phyloP scores from a whole-genome alignment of 2,329 filamentous ascomycete genomes.

The Endoconidiophora laricicola region DNA sequence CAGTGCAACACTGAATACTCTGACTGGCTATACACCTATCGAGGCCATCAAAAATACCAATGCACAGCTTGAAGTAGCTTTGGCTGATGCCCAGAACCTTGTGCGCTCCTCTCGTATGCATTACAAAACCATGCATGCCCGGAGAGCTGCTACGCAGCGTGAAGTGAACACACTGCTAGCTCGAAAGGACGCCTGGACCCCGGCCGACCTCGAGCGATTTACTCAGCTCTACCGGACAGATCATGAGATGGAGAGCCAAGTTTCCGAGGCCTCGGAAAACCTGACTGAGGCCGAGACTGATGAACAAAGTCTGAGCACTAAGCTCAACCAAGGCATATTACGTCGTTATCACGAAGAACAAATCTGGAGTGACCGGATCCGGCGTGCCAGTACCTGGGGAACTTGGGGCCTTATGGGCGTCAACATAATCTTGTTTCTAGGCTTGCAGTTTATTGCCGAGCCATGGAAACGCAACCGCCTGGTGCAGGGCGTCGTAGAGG shows the following conservation, averaged over 20 bases:
- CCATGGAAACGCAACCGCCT: constrained; percentile 74
- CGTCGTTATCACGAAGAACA: constrained; percentile 96
- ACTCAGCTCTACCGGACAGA: constrained; percentile 82
- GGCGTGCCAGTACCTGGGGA: constrained; percentile 92
- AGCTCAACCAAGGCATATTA: constrained; percentile 67
- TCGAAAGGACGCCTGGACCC: constrained; percentile 82
- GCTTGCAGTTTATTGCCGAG: constrained; percentile 78
- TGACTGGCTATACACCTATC: constrained; percentile 88
- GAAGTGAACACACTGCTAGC: constrained; percentile 91
- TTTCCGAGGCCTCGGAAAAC: constrained; percentile 52
- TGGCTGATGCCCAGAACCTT: constrained; percentile 40
- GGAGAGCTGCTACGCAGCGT: constrained; percentile 76
- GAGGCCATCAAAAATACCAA: constrained; percentile 72
- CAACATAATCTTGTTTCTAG: constrained; percentile 76
- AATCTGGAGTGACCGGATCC: constrained; percentile 96
- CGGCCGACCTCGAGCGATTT: constrained; percentile 80
- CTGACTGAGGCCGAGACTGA: constrained; percentile 62
- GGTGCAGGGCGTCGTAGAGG: constrained; percentile 67
- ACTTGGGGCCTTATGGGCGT: constrained; percentile 97
- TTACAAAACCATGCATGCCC: constrained; percentile 71
- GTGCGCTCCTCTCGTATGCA: constrained; percentile 56
- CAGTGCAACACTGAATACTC: constrained; percentile 76
- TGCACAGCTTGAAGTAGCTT: constrained; percentile 42
- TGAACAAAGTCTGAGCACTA: constrained; percentile 58
- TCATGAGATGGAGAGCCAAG: constrained; percentile 79